Evolutionary conservation across 31 red algal genomes (phyloP).

Genomic region (Asparagopsis taxiformis): DNA sequence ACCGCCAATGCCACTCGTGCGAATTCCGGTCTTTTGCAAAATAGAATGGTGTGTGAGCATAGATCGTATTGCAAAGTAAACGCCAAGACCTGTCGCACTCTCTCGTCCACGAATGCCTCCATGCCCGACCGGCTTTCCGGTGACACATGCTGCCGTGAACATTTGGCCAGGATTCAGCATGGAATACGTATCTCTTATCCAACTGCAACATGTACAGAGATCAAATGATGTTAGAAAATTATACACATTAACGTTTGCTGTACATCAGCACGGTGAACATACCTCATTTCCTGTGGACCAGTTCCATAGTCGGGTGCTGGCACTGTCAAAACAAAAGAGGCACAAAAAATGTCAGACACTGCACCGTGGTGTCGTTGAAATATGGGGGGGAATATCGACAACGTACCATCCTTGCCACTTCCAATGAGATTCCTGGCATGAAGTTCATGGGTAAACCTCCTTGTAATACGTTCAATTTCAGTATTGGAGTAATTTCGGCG

Average conservation of each 20-base stretch:
- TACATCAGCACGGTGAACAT: neutral
- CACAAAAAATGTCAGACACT: neutral
- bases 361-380: neutral
- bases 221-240: neutral
- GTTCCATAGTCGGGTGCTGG: slow-evolving; percentile 99
- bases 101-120: slow-evolving; percentile 95
- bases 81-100: slow-evolving; percentile 92
- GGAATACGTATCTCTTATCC: slow-evolving; percentile 96
- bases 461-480: slow-evolving; percentile 89
- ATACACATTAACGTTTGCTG: neutral
- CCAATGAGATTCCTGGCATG: slow-evolving; percentile 79
- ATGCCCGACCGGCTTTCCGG: slow-evolving; percentile 94
- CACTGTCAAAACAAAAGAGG: slow-evolving; percentile 40
- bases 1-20: slow-evolving; percentile 40
- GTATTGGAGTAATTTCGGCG: slow-evolving; percentile 55
- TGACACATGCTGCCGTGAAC: slow-evolving; percentile 86
- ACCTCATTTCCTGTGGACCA: slow-evolving; percentile 85
- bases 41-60: slow-evolving; percentile 53
- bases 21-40: slow-evolving; percentile 40
- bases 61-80: slow-evolving; percentile 83
- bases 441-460: slow-evolving; percentile 88
- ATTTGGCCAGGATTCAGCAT: slow-evolving; percentile 82
- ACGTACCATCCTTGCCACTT: slow-evolving; percentile 71
- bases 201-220: slow-evolving; percentile 28
- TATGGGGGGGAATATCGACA: neutral